Evolutionary conservation across 208 protist genomes (phyloP), one percentile per base, ranked within the genome.

Genomic region (Trypanosoma avium): DNA sequence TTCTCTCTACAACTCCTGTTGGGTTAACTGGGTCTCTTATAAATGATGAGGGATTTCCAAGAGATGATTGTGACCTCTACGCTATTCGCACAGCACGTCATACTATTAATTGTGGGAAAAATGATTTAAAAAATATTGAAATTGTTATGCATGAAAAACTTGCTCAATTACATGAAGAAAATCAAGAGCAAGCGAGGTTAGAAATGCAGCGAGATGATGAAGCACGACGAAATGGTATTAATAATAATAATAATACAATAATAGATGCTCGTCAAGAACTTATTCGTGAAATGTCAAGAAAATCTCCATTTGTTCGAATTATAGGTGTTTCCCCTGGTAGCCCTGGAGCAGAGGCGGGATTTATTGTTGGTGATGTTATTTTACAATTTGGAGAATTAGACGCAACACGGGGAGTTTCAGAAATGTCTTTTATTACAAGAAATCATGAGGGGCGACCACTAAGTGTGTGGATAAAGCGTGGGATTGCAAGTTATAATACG

Each of bases 21-120:
- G 90, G 90, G 1, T 49, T 92, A 52, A 40, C 66, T 35, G 79
- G 61, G 4, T 70, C 66, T n/a, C 75, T 96, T 19, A 29, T 92
- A 9, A 87, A 96, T 61, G 75, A 72, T 7, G 86, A 93, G 21
- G 90, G 90, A 24, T 93, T 90, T 52, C 90, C 90, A 10, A 72
- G 90, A 7, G 53, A 58, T 50, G 90, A 96, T 67, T 92, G 84
- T 61, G 90, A 96, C 66, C 64, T 93, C n/a, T 93, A 94, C 68
- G 90, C 90, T 2, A 81, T 96, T 0, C 78, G 85, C 13, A 65
- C 61, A 2, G 86, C 90, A 0, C 70, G 87, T 7, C 77, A 96
- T n/a, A 87, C 73, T 0, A 82, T 91, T 3, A 71, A 66, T 57
- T 86, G 68, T 49, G 70, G 72, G 15, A 75, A 65, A 22, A 96